Conservation (phyloP, 176 grass and related monocot species). For the Saccharum spontaneum region DNA sequence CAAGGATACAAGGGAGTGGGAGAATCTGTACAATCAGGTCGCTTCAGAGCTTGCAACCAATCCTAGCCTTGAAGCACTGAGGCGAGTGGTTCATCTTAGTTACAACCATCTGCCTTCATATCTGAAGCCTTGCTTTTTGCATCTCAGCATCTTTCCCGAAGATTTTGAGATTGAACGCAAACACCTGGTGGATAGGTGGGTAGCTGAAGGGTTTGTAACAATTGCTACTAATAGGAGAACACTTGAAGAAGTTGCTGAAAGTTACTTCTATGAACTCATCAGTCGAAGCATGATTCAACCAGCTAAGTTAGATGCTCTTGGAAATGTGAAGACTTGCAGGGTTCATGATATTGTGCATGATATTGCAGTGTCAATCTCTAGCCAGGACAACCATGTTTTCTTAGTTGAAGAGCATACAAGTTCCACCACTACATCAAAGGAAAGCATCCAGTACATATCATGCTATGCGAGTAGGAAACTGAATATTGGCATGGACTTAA, state of each 20-base stretch:
- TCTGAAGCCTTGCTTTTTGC: slow-evolving; percentile 25
- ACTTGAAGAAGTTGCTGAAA: too few species aligned
- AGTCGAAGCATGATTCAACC: slow-evolving; percentile 5
- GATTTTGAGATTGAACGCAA: slow-evolving; percentile 20
- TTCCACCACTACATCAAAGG: not conserved
- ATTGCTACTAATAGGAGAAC: too few species aligned
- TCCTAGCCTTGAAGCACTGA: slow-evolving; percentile 19
- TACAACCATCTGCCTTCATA: slow-evolving; percentile 22
- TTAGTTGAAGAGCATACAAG: not conserved
- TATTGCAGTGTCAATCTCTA: slow-evolving; percentile 16
- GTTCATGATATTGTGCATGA: slow-evolving; percentile 34
- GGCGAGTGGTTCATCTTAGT: not conserved
- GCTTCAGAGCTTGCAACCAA: not conserved
- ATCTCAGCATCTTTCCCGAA: slow-evolving; percentile 26
- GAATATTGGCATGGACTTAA: not conserved
- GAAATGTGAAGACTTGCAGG: not conserved
- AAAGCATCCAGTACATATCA: not conserved
- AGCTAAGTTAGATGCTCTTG: not conserved
- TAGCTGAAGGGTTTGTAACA: slow-evolving; percentile 14
- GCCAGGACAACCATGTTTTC: not conserved
- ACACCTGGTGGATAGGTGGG: slow-evolving; percentile 6
- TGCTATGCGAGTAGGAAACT: not conserved
- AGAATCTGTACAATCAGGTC: not conserved
- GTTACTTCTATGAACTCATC: too few species aligned
- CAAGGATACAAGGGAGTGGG: not conserved